Evolutionary conservation across 2,329 filamentous ascomycete genomes (phyloP), one percentile per base, ranked within the genome.

Genomic region (Aspergillus fumigatus): DNA sequence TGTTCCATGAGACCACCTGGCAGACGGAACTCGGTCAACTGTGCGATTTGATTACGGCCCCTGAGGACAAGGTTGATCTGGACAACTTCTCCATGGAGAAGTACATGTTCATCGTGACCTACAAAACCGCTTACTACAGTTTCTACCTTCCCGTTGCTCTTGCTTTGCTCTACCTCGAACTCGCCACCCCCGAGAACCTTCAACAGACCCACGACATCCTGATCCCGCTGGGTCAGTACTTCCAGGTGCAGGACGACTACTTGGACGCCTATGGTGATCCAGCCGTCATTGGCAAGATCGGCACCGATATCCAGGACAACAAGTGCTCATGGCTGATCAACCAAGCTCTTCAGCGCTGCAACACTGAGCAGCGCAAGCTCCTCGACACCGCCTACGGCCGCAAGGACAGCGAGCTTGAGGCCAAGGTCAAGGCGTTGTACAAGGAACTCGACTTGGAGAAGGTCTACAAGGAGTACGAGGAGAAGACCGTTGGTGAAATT

Each of bases 321-420:
- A 99, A 99, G 84, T 99, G 94, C 83, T 95, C 90, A 45, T 99
- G 94, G 94, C 81, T 99, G 58, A 84, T 99, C 77, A 99, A 99
- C 83, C 88, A 96, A 78, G 94, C 94, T 49, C 82, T 99, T 58
- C 83, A 86, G 73, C 83, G 88, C 60, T 89, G 85, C 62, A 92
- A 84, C 2, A 86, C 90, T 1, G 91, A 93, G 74, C 94, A 99
- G 83, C 87, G 92, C 71, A 83, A 89, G 77, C 76, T 95, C 41
- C 86, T 99, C 52, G 91, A 97, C 71, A 85, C 90, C 56, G 93
- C 96, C 80, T 99, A 99, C 75, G 94, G 94, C 65, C 86, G 86
- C 73, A 99, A 97, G 83, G 87, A 97, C 77, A 83, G 85, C 70
- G 83, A 81, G 51, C 88, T 88, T 70, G 94, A 99, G 80, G 86